phyloP scores from a whole-genome alignment of 805 yeast species.

The Lipomyces oligophaga region DNA sequence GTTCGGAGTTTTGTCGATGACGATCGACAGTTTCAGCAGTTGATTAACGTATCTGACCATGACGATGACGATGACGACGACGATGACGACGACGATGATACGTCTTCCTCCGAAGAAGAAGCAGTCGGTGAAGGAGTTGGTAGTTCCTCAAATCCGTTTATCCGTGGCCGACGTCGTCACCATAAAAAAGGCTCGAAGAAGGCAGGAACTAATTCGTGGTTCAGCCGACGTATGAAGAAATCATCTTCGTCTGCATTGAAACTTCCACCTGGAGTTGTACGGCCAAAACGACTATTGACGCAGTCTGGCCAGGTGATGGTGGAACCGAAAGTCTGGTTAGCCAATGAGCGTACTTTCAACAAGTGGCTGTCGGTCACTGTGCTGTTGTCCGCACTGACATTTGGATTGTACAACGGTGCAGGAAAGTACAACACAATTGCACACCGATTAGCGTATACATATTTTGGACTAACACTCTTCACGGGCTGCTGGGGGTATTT shows the following conservation, averaged over 20 bases:
- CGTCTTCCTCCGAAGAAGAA: conserved; percentile 31
- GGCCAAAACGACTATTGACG: conserved; percentile 73
- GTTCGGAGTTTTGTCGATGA: conserved; percentile 23
- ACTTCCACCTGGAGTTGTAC: conserved; percentile 83
- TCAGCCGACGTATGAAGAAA: conserved; percentile 3
- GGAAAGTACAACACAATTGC: conserved; percentile 45
- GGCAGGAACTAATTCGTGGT: conserved; percentile 15
- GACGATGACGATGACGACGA: conserved; percentile 37
- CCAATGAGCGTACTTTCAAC: conserved; percentile 95
- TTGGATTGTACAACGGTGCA: conserved; percentile 75
- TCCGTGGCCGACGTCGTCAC: conserved; percentile 7
- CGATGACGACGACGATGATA: conserved; percentile 57
- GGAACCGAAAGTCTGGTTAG: conserved; percentile 97
- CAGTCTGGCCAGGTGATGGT: conserved; percentile 90
- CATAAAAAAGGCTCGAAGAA: conserved; percentile 2
- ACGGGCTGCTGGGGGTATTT: conserved; percentile 86
- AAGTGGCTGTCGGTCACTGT: conserved; percentile 92
- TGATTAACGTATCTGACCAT: conserved; percentile 14
- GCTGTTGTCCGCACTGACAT: conserved; percentile 77
- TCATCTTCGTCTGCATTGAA: conserved; percentile 6
- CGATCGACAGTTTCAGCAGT: conserved; percentile 17
- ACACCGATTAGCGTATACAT: conserved; percentile 65
- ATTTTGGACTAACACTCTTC: conserved; percentile 77
- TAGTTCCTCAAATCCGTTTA: conserved; percentile 2
- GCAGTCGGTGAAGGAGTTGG: conserved; percentile 33